Base-by-base conservation (phyloP, 2,329 filamentous ascomycete genomes). In the Leptoxyphium fumago region DNA sequence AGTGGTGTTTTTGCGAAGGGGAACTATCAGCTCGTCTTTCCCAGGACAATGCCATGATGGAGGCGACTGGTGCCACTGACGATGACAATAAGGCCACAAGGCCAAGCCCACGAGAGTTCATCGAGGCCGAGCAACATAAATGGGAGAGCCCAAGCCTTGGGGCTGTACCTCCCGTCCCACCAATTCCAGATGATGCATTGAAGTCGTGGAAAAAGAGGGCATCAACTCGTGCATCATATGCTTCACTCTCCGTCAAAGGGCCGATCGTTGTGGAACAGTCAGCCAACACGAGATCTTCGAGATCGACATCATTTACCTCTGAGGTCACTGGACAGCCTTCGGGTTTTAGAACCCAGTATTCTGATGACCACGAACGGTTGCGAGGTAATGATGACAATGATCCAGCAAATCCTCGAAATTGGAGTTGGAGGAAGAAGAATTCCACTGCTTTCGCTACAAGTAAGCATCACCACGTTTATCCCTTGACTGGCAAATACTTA, bases 371-470 rank as follows among this genome's bases (percentile, higher is more conserved):
- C 5, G 15, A 15, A 5, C 3, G 15, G 9, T 15, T 36, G 32
- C 32, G 15, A 36, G 32, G 13, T 13, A 4, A 13, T 13, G 11
- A 15, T 5, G 32, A 13, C 5, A 36, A 15, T 4, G 32, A 36
- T 15, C 32, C 32, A 4, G 59, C 57, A 2, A 66, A 67, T 34
- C 64, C 64, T 9, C 53, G 57, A 44, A 65, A 65, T 38, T 67
- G 64, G 64, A 49, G 56, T 4, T 45, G 53, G 6, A 47, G 48
- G 40, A 52, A 56, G 34, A 54, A 58, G 13, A 41, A 59, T 17
- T 61, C 61, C 15, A 9, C 32, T 36, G 32, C 32, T 13, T 36
- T 15, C 32, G 9, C 15, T 13, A 13, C 32, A 15, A 36, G 32
- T 36, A 36, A 26, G 21, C 21, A 26, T 26, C 21, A 26, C 21